Evolutionary conservation across 352 stramenopile genomes (phyloP), one percentile per base, ranked within the genome.

Genomic region (Phytophthora sansomeana): DNA sequence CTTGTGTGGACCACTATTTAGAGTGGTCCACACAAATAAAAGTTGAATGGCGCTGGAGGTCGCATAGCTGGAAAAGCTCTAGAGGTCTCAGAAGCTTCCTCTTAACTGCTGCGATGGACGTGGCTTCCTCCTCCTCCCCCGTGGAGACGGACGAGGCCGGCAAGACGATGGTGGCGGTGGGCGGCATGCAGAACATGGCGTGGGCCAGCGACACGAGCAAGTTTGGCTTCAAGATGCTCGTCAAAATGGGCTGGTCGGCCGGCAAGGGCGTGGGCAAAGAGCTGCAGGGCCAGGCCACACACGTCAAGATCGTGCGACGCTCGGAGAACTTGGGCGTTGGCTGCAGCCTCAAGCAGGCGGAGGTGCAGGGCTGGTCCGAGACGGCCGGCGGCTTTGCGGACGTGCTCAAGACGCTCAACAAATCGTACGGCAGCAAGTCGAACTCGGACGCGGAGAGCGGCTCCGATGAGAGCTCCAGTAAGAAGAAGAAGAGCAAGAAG

Each of bases 211-310:
- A 98, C 69, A 92, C 83, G 61, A 93, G 76, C 79, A 98, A 98
- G 75, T 98, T 98, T 54, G 96, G 96, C 16, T 96, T 92, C 66
- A 97, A 97, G 69, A 97, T 99, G 88, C 86, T 99, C 30, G 71
- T 93, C 19, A 98, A 98, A 74, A 98, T 99, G 95, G 96, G 96
- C 67, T 99, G 95, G 95, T 93, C 88, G 21, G 92, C 97, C 29
- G 94, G 94, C 49, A 88, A 96, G 63, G 95, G 92, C 52, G 85
- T 98, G 35, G 96, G 96, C 17, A 98, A 98, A 67, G 78, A 98
- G 29, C 78, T 97, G 50, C 92, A 98, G 72, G 91, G 92, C 4
- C 89, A 90, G 61, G 85, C 86, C 24, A 85, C 86, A 17, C 88
- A 97, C 72, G 80, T 98, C 32, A 94, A 96, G 71, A 88, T 97